Evolutionary conservation across 208 protist genomes (phyloP).

Genomic region (Trypanosoma cruzi): DNA sequence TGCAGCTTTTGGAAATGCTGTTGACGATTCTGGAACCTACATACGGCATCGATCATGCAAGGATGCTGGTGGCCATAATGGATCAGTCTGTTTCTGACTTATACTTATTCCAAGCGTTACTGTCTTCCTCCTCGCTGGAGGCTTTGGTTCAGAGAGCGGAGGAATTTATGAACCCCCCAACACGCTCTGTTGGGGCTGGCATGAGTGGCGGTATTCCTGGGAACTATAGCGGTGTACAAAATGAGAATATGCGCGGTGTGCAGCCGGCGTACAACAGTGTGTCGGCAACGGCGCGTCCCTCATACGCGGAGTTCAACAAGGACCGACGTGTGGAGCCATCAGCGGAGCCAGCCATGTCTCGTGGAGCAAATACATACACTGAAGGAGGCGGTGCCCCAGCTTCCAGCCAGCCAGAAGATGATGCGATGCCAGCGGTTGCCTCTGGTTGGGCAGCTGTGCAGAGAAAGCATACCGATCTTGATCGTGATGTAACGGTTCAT

Average conservation of each 20-base stretch:
- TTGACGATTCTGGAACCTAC: slow-evolving; percentile 20
- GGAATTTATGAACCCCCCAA: slow-evolving; percentile 32
- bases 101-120: slow-evolving; percentile 49
- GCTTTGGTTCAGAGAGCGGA: slow-evolving; percentile 45
- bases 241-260: slow-evolving; percentile 19
- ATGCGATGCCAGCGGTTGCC: slow-evolving; percentile 11
- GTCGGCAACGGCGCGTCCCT: slow-evolving; percentile 3
- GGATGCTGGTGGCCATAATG: slow-evolving; percentile 41
- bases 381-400: neutral
- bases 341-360: slow-evolving; percentile 15
- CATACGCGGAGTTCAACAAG: slow-evolving; percentile 26
- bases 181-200: slow-evolving; percentile 15
- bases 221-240: slow-evolving; percentile 23
- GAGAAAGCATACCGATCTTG: slow-evolving; percentile 20
- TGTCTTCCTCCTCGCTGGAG: slow-evolving; percentile 41
- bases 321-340: slow-evolving; percentile 17
- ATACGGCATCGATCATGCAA: slow-evolving; percentile 33
- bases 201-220: slow-evolving; percentile 19
- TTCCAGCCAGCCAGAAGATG: slow-evolving; percentile 18
- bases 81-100: slow-evolving; percentile 27
- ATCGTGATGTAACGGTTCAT: slow-evolving; percentile 27
- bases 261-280: slow-evolving; percentile 16
- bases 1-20: slow-evolving; percentile 26
- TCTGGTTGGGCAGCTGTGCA: slow-evolving; percentile 16
- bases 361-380: slow-evolving; percentile 9